A percentile compares a stretch with the other conserved stretches of the same genome.
phyloP scores from a whole-genome alignment of 2,329 filamentous ascomycete species.

The Colletotrichum musae region DNA sequence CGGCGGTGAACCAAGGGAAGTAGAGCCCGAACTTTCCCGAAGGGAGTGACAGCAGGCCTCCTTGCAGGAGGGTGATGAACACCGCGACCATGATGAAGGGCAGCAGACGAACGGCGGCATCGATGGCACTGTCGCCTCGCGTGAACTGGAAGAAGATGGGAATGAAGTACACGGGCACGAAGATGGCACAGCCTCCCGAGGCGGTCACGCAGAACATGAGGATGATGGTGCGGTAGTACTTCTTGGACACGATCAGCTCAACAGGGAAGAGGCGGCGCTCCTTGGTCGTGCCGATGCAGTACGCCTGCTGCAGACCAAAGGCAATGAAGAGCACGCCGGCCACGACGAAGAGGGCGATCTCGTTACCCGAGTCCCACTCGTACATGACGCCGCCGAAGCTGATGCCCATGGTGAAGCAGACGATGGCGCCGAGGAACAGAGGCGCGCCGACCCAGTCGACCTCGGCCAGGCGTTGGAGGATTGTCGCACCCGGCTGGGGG shows the following conservation, averaged over 20 bases:
- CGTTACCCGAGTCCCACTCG: slow-evolving; percentile 59
- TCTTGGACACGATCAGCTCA: slow-evolving; percentile 55
- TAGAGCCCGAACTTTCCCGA: slow-evolving; percentile 49
- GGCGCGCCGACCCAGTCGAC: slow-evolving; percentile 63
- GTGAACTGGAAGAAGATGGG: slow-evolving; percentile 66
- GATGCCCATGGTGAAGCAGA: slow-evolving; percentile 62
- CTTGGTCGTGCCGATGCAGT: slow-evolving; percentile 55
- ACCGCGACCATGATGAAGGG: slow-evolving; percentile 54
- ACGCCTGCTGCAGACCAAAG: slow-evolving; percentile 63
- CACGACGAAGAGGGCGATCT: slow-evolving; percentile 62
- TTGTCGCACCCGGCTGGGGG: slow-evolving; percentile 38
- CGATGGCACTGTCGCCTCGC: slow-evolving; percentile 55
- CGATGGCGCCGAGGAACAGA: slow-evolving; percentile 59
- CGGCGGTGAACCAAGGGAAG: slow-evolving; percentile 56
- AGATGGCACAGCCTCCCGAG: slow-evolving; percentile 38
- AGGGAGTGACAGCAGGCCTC: slow-evolving; percentile 24
- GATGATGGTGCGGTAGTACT: slow-evolving; percentile 38
- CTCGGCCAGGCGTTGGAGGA: slow-evolving; percentile 49
- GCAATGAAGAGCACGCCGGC: slow-evolving; percentile 57
- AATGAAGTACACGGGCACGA: slow-evolving; percentile 60
- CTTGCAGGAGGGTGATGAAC: slow-evolving; percentile 49
- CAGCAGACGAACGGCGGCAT: slow-evolving; percentile 57
- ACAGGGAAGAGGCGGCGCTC: slow-evolving; percentile 60
- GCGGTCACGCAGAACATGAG: slow-evolving; percentile 31
- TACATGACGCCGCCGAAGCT: slow-evolving; percentile 65